Percentiles rank a stretch among this genome's conserved stretches.
These are phyloP conservation scores for Eustoma russellianum DNA, from an alignment of 257 asterid genomes.

Conservation along the genomic window DNA sequence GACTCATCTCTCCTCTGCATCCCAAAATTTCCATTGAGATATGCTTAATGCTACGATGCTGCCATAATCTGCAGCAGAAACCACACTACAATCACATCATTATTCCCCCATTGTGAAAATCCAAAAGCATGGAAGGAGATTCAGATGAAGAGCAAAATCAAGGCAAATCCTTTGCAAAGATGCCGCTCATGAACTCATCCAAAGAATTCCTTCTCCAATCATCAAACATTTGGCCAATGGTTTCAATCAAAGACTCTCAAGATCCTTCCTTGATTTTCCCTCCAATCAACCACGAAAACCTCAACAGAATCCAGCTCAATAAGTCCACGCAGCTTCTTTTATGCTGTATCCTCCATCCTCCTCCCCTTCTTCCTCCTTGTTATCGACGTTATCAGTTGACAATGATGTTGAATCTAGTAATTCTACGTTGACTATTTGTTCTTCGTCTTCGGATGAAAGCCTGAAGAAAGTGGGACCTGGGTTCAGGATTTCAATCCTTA, in stretches of 20 bases:
- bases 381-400: conserved; percentile 8
- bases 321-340: conserved; percentile 16
- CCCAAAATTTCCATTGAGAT: no score
- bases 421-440: conserved; percentile 26
- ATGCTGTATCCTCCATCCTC: background rate
- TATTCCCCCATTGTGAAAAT: no score
- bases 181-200: background rate
- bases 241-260: conserved; percentile 30
- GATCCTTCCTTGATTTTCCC: conserved; percentile 11
- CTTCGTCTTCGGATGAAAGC: conserved; percentile 25
- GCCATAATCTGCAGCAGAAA: no score
- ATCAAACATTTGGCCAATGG: conserved; percentile 33
- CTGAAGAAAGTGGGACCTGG: conserved; percentile 5
- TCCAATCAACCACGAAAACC: conserved; percentile 55
- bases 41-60: no score
- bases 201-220: conserved; percentile 9
- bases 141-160: conserved; percentile 3
- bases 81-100: no score
- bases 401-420: conserved; percentile 9
- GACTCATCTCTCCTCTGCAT: no score
- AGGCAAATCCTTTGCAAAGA: background rate
- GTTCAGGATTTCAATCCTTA: conserved; percentile 12
- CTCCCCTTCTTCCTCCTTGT: background rate
- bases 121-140: conserved; percentile 5
- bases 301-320: no score